Conservation (phyloP, 352 stramenopile species). For the Halophytophthora batemanensis region DNA sequence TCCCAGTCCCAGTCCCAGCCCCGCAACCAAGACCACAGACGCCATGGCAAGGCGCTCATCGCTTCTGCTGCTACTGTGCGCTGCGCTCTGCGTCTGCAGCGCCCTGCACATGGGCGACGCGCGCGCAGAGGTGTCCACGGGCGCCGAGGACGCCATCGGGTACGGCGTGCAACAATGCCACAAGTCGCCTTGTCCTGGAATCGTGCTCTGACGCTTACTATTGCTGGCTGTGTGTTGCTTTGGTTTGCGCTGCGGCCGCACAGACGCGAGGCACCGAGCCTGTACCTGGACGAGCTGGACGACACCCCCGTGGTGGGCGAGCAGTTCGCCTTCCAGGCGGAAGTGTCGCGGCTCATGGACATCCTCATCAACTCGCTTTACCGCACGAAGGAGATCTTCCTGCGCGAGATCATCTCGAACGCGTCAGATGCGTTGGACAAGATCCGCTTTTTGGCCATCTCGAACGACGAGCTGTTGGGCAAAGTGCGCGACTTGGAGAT, state of each 20-base stretch:
- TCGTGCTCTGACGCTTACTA: not conserved
- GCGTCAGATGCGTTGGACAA: slow-evolving; percentile 99
- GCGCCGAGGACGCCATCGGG: slow-evolving; percentile 37
- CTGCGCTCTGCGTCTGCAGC: slow-evolving; percentile 32
- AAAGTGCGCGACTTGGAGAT: slow-evolving; percentile 93
- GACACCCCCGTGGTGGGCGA: slow-evolving; percentile 53
- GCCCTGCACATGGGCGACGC: slow-evolving; percentile 15
- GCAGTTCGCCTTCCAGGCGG: slow-evolving; percentile 93
- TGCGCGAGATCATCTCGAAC: slow-evolving; percentile 99
- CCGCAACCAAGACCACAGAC: slow-evolving; percentile 12
- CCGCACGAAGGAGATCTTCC: slow-evolving; percentile 98
- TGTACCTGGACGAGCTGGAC: slow-evolving; percentile 48
- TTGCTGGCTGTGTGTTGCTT: slow-evolving; percentile 1
- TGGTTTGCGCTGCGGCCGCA: slow-evolving; percentile 16
- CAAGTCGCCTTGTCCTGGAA: not conserved
- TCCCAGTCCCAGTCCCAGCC: not conserved
- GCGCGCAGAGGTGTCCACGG: slow-evolving; percentile 34
- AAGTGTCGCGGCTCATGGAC: slow-evolving; percentile 99
- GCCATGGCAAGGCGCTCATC: slow-evolving; percentile 14
- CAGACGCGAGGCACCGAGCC: slow-evolving; percentile 30
- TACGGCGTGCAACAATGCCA: slow-evolving; percentile 15
- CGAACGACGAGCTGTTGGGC: slow-evolving; percentile 75
- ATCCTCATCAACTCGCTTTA: slow-evolving; percentile 99
- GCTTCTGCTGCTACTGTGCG: slow-evolving; percentile 35
- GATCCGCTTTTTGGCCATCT: slow-evolving; percentile 97